Conservation (phyloP, 2,329 filamentous ascomycete species). For the Ceratocystis harringtonii region DNA sequence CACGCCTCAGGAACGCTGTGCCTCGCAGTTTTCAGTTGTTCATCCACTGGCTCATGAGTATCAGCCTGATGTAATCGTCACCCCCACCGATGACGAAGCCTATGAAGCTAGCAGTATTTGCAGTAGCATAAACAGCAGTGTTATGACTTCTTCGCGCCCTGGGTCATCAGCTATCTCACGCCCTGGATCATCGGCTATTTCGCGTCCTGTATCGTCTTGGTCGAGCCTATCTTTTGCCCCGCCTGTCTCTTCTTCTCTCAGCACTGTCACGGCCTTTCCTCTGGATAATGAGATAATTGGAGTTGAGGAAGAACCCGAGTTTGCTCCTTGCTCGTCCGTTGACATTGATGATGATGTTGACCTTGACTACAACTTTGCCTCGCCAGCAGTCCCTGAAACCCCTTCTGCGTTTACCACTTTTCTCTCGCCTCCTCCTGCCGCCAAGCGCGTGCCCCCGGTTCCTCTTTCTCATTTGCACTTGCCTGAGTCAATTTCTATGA, state of each 20-base stretch:
- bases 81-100: constrained; percentile 11
- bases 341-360: constrained; percentile 37
- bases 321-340: background rate
- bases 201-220: constrained; percentile 10
- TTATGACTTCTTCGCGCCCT: background rate
- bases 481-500: background rate
- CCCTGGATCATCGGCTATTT: background rate
- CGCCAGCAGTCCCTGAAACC: constrained; percentile 32
- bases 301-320: background rate
- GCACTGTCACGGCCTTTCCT: constrained; percentile 1
- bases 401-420: constrained; percentile 29
- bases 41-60: background rate
- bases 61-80: constrained; percentile 12
- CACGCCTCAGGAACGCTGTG: constrained; percentile 19
- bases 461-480: background rate
- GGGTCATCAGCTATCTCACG: background rate
- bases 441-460: constrained; percentile 26
- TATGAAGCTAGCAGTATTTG: background rate
- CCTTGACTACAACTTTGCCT: constrained; percentile 46
- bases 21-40: constrained; percentile 16
- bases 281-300: background rate
- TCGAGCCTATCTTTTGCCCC: constrained; percentile 7
- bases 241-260: constrained; percentile 2
- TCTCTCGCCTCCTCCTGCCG: constrained; percentile 39
- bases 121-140: background rate